Evolutionary conservation across 2,329 filamentous ascomycete genomes (phyloP).

Genomic region (Stagonosporopsis rhizophila): DNA sequence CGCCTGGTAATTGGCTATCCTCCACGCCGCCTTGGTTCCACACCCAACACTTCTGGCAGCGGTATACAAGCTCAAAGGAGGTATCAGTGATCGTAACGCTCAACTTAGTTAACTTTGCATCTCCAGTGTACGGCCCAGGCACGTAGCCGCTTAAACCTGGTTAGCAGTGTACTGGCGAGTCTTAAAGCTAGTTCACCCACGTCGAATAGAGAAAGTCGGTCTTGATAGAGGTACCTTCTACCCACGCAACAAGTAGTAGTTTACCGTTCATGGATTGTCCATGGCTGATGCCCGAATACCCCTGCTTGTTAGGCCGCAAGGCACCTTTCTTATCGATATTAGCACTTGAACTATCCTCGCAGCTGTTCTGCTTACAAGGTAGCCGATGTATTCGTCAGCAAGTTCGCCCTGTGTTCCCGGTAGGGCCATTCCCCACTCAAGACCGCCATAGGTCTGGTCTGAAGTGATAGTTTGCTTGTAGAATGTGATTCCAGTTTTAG

Average conservation of each 20-base stretch:
- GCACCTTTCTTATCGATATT: constrained; percentile 38
- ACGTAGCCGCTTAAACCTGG: constrained; percentile 58
- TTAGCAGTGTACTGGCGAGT: constrained; percentile 21
- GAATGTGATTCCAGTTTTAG: constrained; percentile 43
- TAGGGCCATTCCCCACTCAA: constrained; percentile 46
- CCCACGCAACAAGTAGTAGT: constrained; percentile 46
- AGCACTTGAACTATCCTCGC: constrained; percentile 2
- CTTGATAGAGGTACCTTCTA: constrained; percentile 35
- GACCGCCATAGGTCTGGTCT: constrained; percentile 42
- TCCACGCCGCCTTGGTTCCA: constrained; percentile 54
- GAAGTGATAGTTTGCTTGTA: constrained; percentile 30
- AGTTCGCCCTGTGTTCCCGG: constrained; percentile 30
- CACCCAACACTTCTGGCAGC: constrained; percentile 61
- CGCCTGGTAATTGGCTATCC: constrained; percentile 47
- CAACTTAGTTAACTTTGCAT: constrained; percentile 68
- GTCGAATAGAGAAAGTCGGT: constrained; percentile 42
- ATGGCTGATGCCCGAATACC: constrained; percentile 50
- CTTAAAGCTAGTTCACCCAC: constrained; percentile 25
- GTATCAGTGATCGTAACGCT: constrained; percentile 64
- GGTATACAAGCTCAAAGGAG: constrained; percentile 69
- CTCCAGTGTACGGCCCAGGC: constrained; percentile 66
- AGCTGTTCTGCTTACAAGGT: constrained; percentile 34
- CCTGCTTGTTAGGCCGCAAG: constrained; percentile 34
- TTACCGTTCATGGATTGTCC: constrained; percentile 45
- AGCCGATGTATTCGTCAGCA: constrained; percentile 49